These are phyloP conservation scores for Taxillus chinensis DNA, from an alignment of 164 flowering plant species.

Conservation along the genomic window DNA sequence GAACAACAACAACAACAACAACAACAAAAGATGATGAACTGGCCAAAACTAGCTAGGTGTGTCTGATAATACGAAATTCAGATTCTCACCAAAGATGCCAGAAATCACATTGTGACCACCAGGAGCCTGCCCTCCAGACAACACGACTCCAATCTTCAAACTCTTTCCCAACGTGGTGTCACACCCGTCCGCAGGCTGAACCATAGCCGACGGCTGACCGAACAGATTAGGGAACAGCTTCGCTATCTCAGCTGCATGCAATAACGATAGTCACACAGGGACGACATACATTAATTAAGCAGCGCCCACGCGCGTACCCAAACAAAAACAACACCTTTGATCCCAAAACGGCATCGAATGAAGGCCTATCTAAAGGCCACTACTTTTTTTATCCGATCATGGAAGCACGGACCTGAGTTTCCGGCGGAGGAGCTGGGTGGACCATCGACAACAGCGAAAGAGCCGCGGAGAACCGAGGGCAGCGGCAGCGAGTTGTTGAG, in stretches of 20 bases:
- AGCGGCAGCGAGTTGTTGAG: constrained; percentile 61
- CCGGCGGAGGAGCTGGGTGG: constrained; percentile 86
- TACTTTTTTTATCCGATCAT: no score
- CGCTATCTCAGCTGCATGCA: constrained; percentile 69
- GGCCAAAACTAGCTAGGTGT: background rate
- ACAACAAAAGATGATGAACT: no score
- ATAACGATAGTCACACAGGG: no score
- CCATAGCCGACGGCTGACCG: constrained; percentile 74
- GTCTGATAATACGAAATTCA: background rate
- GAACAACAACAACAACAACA: no score
- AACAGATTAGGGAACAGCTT: constrained; percentile 78
- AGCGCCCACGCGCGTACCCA: no score
- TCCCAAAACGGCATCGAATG: no score
- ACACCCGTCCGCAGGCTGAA: constrained; percentile 39
- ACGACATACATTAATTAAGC: no score
- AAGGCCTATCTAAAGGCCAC: no score
- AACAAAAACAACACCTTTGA: background rate
- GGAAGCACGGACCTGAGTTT: constrained; percentile 45
- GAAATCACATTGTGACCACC: constrained; percentile 99
- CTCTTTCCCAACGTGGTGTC: constrained; percentile 19
- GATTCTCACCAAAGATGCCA: constrained; percentile 67
- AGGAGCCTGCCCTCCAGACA: constrained; percentile 98
- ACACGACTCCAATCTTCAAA: constrained; percentile 87
- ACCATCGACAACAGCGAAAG: constrained; percentile 64
- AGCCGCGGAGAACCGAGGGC: constrained; percentile 52